Percentiles rank a stretch among this genome's conserved stretches.
Evolutionary conservation across 192 early-diverging fungal genomes (phyloP).

Genomic region (Physocladia obscura): DNA sequence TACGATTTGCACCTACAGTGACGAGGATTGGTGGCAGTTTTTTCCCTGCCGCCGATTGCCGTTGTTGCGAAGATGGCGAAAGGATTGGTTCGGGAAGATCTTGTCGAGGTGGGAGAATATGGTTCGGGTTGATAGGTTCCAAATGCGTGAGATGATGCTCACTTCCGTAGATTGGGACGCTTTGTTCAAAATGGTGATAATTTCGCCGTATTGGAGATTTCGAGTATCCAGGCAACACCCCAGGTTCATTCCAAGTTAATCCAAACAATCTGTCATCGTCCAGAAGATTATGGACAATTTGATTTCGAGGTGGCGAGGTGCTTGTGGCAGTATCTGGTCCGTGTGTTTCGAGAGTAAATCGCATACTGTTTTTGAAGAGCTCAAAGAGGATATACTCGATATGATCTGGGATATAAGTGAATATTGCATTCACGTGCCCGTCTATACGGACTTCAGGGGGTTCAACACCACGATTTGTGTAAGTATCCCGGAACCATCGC

Average conservation of each 20-base stretch:
- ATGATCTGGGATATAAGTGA: conserved; percentile 94
- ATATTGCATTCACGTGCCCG: conserved; percentile 69
- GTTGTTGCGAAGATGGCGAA: neutral
- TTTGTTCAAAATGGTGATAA: conserved; percentile 8
- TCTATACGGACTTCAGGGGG: conserved; percentile 77
- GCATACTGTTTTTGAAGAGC: conserved; percentile 83
- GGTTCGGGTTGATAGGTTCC: conserved; percentile 14
- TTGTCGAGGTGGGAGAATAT: conserved; percentile 4
- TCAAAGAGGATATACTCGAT: conserved; percentile 93
- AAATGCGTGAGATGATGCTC: conserved; percentile 8
- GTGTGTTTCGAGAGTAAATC: conserved; percentile 64
- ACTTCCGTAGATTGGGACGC: conserved; percentile 15
- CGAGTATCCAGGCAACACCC: conserved; percentile 18
- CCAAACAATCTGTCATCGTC: conserved; percentile 24
- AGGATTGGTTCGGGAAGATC: neutral
- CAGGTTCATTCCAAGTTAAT: conserved; percentile 24
- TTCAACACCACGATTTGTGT: conserved; percentile 38
- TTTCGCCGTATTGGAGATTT: neutral
- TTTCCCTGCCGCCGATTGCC: neutral
- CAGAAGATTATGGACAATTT: conserved; percentile 16
- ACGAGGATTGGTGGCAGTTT: conserved; percentile 78
- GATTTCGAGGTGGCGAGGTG: conserved; percentile 5
- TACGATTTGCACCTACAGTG: conserved; percentile 74
- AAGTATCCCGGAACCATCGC: conserved; percentile 48
- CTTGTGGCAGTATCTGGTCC: neutral